Percentiles rank a stretch among this genome's conserved stretches.
Conservation (phyloP, 2,329 filamentous ascomycete species). For the Periconia sp. region DNA sequence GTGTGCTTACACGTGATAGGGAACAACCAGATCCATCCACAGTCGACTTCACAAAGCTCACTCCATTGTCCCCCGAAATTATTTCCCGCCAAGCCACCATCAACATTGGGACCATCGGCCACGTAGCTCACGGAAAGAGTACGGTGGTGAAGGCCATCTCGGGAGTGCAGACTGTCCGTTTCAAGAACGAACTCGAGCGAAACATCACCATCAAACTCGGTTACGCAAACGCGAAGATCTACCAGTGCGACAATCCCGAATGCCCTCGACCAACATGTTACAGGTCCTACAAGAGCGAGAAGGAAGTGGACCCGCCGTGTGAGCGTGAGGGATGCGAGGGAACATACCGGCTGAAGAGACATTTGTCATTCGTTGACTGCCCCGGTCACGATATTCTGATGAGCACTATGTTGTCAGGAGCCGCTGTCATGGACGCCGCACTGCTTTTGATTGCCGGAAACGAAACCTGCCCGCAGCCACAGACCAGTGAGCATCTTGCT, state of each 20-base stretch:
- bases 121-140: conserved; percentile 98
- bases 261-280: conserved; percentile 96
- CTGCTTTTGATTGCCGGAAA: conserved; percentile 96
- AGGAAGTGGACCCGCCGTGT: conserved; percentile 95
- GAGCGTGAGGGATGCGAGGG: conserved; percentile 90
- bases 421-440: conserved; percentile 98
- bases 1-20: conserved; percentile 27
- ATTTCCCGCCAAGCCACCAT: conserved; percentile 98
- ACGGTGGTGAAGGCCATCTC: conserved; percentile 99
- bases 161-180: conserved; percentile 96
- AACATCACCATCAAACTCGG: conserved; percentile 99
- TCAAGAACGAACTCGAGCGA: conserved; percentile 99
- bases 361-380: conserved; percentile 87
- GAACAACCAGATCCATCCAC: conserved; percentile 92
- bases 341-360: conserved; percentile 75
- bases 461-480: conserved; percentile 96
- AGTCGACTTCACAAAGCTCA: conserved; percentile 78
- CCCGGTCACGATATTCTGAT: conserved; percentile 99
- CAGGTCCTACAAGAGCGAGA: conserved; percentile 96
- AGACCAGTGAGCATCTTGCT: conserved; percentile 97
- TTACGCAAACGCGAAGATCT: conserved; percentile 99
- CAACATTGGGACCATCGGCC: conserved; percentile 97
- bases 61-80: conserved; percentile 90
- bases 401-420: conserved; percentile 99
- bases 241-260: conserved; percentile 91